Evolutionary conservation across 2,329 filamentous ascomycete genomes (phyloP), one percentile per base, ranked within the genome.

Genomic region (Aspergillus felis): DNA sequence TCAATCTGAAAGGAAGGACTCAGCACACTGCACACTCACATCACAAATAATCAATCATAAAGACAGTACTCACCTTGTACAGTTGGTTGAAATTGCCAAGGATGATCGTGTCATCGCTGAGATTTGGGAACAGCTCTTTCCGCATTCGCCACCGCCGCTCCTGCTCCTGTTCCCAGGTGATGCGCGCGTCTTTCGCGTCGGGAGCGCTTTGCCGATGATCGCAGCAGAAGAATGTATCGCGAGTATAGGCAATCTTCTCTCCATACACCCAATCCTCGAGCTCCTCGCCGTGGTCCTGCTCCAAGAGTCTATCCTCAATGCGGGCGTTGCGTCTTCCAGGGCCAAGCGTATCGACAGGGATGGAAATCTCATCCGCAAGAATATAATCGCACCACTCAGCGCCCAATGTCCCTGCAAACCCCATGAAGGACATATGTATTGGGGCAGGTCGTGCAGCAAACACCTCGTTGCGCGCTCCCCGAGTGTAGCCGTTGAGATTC

Each of bases 341-440:
- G 12, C 92, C 86, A 28, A 97, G 79, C 0, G 93, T 97, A 27
- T 87, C 84, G 0, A 82, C 83, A 0, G 94, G 94, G 54, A 99
- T 88, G 0, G 94, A 92, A 1, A 89, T 93, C 52, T 89, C 82
- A 68, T 99, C 94, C 3, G 94, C 92, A 27, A 97, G 83, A 17
- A 99, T 87, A 69, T 99, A 99, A 72, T 99, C 94, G 66, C 94
- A 99, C 94, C 94, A 99, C 71, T 99, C 94, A 2, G 94, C 94
- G 5, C 94, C 94, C 1, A 99, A 79, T 0, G 93, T 97, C 9
- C 94, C 94, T 0, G 94, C 94, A 71, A 99, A 99, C 0, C 94
- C 94, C 94, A 99, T 99, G 69, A 99, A 99, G 0, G 94, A 96
- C 94, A 99, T 99, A 64, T 99, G 94, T 47, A 99, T 91, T 0